Base-by-base conservation (phyloP, 768 basidiomycete species). In the Lyophyllum semitale region DNA sequence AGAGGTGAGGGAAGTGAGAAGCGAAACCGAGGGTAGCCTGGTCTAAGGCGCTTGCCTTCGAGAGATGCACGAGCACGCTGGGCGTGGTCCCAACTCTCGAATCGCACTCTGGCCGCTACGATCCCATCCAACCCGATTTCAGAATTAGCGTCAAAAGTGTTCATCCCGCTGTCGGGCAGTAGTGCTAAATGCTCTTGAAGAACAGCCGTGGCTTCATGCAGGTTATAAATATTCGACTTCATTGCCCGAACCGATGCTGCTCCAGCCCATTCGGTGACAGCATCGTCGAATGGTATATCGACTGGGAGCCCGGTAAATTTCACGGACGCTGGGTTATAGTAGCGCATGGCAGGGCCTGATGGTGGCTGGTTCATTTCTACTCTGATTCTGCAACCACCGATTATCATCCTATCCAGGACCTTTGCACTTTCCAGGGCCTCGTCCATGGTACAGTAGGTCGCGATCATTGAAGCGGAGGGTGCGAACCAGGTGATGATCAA, bases 401-500 rank as follows among this genome's bases (percentile, higher is more conserved):
- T 67, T 4, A 68, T 40, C 20, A 44, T 57, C 17, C 72, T 66
- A 43, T 84, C 59, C 33, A 86, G 66, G 23, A 64, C 59, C 20
- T 53, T 59, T 4, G 71, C 73, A 58, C 76, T 78, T 22, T 52
- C 58, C 27, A 60, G 48, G 0, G 81, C 77, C 22, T 66, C 60
- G 0, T 59, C 61, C 48, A 70, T 58, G 5, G 69, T 66, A 4
- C 46, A 3, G 57, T 80, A 87, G 4, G 70, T 73, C 0, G 73
- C 83, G 18, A 80, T 58, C 54, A 79, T 76, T 1, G 74, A 66
- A 4, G 63, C 62, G n/a, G 77, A 80, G 1, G 84, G 84, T 0
- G 69, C 66, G 4, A 66, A 73, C 82, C 85, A 88, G 13, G 74
- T 77, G 41, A 86, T 73, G 0, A 73, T 76, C 47, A 87, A 61